phyloP scores from a whole-genome alignment of 495 filamentous ascomycete species.

The Aspergillus saccharolyticus region DNA sequence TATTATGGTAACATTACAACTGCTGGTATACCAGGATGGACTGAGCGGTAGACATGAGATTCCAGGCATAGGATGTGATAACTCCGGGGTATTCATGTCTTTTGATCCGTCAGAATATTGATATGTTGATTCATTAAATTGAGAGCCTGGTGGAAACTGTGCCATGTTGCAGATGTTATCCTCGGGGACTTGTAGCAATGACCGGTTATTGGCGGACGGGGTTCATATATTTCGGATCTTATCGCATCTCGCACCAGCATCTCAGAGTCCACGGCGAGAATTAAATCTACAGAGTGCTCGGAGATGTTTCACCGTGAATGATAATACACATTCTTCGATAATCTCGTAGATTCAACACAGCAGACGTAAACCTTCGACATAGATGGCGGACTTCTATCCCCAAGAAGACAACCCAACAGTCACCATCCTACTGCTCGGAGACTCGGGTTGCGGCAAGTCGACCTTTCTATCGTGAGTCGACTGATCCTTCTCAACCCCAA shows the following conservation, averaged over 20 bases:
- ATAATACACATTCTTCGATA: no score
- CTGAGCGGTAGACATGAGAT: no score
- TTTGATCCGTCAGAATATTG: no score
- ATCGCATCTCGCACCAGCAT: not conserved
- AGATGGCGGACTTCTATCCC: conserved; percentile 9
- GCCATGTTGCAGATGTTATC: no score
- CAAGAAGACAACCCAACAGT: conserved; percentile 33
- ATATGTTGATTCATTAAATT: no score
- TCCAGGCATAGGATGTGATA: no score
- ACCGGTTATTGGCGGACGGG: not conserved
- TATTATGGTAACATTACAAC: not conserved
- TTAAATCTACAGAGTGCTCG: no score
- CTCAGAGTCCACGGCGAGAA: no score
- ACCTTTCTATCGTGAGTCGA: conserved; percentile 79
- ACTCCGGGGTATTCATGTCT: no score
- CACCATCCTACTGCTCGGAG: conserved; percentile 73
- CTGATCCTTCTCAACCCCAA: not conserved
- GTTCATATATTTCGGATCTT: not conserved
- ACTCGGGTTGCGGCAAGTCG: conserved; percentile 76
- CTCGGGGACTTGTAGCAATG: not conserved
- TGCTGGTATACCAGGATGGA: not conserved
- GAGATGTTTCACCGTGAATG: no score
- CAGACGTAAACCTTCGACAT: not conserved
- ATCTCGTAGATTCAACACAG: no score
- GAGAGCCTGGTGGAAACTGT: no score